phyloP scores from a whole-genome alignment of 192 early-diverging fungal species.

The Spizellomyces punctatus region DNA sequence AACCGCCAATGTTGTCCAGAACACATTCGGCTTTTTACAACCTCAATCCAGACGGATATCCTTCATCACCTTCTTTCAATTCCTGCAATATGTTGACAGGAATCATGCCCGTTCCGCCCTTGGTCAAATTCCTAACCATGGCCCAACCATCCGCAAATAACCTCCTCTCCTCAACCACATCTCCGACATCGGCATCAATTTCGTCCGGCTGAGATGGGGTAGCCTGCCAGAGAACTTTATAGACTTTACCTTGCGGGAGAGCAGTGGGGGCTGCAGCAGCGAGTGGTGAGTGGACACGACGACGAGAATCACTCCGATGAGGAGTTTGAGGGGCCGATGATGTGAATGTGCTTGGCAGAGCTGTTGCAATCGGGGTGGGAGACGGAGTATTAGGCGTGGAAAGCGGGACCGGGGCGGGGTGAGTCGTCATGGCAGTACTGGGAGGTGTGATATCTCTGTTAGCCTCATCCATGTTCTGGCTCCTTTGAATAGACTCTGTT shows the following conservation, averaged over 20 bases:
- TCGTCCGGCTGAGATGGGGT: slow-evolving; percentile 27
- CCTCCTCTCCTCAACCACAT: slow-evolving; percentile 29
- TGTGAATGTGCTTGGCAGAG: background rate
- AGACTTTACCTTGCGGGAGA: background rate
- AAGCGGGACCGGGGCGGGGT: background rate
- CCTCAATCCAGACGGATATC: background rate
- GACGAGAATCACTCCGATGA: slow-evolving; percentile 22
- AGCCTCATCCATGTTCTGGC: background rate
- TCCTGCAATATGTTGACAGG: slow-evolving; percentile 15
- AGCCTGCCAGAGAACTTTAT: slow-evolving; percentile 14
- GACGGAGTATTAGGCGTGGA: background rate
- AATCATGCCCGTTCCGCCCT: slow-evolving; percentile 26
- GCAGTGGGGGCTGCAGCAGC: background rate
- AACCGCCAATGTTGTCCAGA: no score
- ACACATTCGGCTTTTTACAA: no score
- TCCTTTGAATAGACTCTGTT: background rate
- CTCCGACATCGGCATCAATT: slow-evolving; percentile 15
- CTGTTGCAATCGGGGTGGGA: background rate
- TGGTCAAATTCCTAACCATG: slow-evolving; percentile 22
- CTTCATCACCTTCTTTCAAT: background rate
- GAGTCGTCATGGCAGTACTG: background rate
- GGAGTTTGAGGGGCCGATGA: slow-evolving; percentile 11
- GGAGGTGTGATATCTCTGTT: background rate
- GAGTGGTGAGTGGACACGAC: slow-evolving; percentile 18
- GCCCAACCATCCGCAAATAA: slow-evolving; percentile 33